These are phyloP conservation scores for Hypoxylon perforatum DNA, from an alignment of 495 filamentous ascomycete species.

Conservation along the genomic window DNA sequence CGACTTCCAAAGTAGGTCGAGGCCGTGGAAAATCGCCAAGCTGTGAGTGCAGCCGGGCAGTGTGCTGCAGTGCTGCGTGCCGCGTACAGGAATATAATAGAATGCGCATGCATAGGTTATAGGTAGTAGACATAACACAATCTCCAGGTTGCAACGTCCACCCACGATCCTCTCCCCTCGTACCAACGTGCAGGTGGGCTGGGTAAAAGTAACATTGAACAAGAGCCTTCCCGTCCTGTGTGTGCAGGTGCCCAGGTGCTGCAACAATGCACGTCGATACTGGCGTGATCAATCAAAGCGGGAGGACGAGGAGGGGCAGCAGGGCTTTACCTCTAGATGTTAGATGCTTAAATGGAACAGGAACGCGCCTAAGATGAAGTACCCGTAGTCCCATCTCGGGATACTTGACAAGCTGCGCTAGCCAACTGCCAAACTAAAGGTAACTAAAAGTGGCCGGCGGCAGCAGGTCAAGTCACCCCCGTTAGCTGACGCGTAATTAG, in stretches of 20 bases:
- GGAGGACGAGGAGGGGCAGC: slow-evolving; percentile 21
- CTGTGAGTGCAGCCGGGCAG: background rate
- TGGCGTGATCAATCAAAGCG: slow-evolving; percentile 16
- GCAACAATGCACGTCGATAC: slow-evolving; percentile 31
- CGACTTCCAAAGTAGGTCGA: slow-evolving; percentile 36
- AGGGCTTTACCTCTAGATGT: background rate
- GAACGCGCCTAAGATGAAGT: slow-evolving; percentile 34
- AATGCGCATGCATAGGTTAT: background rate
- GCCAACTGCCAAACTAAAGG: slow-evolving; percentile 22
- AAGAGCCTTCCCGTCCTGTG: slow-evolving; percentile 18
- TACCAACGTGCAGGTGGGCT: slow-evolving; percentile 32
- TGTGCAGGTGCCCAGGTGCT: background rate
- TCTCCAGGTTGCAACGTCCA: slow-evolving; percentile 13
- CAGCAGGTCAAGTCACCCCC: slow-evolving; percentile 26
- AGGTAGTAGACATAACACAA: slow-evolving; percentile 2
- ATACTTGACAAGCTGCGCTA: slow-evolving; percentile 30
- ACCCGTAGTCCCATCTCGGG: slow-evolving; percentile 24
- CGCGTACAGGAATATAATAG: too few relatives aligned
- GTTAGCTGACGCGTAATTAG: slow-evolving; percentile 38
- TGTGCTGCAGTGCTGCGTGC: background rate
- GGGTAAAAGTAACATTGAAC: slow-evolving; percentile 21
- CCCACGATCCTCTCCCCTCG: background rate
- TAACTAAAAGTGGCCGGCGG: slow-evolving; percentile 25
- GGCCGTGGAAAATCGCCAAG: slow-evolving; percentile 9
- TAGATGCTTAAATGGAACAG: background rate